phyloP scores from a whole-genome alignment of 139 green algal genomes.

The Helicosporidium sp. region DNA sequence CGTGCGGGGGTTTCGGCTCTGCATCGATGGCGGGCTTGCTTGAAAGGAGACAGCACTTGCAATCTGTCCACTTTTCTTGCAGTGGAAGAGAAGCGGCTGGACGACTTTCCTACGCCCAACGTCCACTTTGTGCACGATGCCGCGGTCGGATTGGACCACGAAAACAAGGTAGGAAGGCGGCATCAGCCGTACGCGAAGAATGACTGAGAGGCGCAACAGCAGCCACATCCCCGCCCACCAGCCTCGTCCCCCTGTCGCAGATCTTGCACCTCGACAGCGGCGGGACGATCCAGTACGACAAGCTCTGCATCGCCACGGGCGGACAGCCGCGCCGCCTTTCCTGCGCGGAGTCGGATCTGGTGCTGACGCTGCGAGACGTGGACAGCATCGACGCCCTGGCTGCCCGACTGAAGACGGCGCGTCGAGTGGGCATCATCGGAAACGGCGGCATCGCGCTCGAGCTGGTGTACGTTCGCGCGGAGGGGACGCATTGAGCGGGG shows the following conservation, averaged over 20 bases:
- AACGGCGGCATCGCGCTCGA: conserved; percentile 79
- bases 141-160: neutral
- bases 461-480: conserved; percentile 22
- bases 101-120: neutral
- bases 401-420: conserved; percentile 7
- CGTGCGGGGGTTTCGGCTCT: no score
- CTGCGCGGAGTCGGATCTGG: neutral
- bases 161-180: neutral
- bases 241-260: conserved; percentile 2
- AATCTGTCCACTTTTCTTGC: neutral
- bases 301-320: conserved; percentile 49
- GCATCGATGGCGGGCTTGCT: no score
- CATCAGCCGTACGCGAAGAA: neutral
- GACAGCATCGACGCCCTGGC: conserved; percentile 33
- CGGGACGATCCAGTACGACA: conserved; percentile 29
- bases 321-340: conserved; percentile 34
- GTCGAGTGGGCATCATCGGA: conserved; percentile 44
- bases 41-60: neutral
- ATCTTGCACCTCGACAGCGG: conserved; percentile 19
- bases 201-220: neutral
- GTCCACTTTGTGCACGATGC: neutral
- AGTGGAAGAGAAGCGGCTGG: neutral
- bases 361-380: conserved; percentile 39
- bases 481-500: neutral
- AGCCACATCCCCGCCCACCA: neutral